Percentiles rank a stretch among this genome's conserved stretches.
Evolutionary conservation across 345 rosid species (phyloP).

Genomic region (Populus ilicifolia): DNA sequence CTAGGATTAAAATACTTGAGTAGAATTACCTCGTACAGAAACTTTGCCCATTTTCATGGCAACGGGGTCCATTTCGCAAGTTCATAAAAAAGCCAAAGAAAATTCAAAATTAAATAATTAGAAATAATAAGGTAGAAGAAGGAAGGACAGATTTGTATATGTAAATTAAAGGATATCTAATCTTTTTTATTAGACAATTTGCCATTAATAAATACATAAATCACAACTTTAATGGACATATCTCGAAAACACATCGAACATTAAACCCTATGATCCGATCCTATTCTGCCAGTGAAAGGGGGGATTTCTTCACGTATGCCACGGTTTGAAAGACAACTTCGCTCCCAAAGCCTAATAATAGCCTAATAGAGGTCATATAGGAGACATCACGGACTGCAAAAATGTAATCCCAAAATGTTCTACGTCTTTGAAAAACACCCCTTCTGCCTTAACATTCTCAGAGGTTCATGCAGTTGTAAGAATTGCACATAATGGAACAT

Average conservation of each 20-base stretch:
- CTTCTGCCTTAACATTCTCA: not conserved
- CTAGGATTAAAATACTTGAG: not conserved
- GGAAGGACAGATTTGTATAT: not conserved
- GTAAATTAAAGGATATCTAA: not conserved
- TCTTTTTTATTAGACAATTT: not conserved
- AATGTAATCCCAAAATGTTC: not conserved
- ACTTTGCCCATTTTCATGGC: not conserved
- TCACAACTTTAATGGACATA: conserved; percentile 11
- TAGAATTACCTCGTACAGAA: conserved; percentile 2
- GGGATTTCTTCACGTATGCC: not conserved
- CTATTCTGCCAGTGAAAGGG: conserved; percentile 8
- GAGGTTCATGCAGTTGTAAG: not conserved
- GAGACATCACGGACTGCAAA: not conserved
- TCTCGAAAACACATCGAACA: conserved; percentile 12
- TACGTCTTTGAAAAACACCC: not conserved
- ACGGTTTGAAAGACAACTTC: conserved; percentile 16
- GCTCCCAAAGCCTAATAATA: not conserved
- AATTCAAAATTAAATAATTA: not conserved
- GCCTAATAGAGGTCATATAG: not conserved
- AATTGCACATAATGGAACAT: too few species aligned
- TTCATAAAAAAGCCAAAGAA: not conserved
- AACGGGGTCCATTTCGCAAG: conserved; percentile 29
- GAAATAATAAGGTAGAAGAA: not conserved
- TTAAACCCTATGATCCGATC: conserved; percentile 5
- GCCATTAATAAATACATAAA: not conserved